Base-by-base conservation (phyloP, 306 rosid species). In the Hippophae rhamnoides region DNA sequence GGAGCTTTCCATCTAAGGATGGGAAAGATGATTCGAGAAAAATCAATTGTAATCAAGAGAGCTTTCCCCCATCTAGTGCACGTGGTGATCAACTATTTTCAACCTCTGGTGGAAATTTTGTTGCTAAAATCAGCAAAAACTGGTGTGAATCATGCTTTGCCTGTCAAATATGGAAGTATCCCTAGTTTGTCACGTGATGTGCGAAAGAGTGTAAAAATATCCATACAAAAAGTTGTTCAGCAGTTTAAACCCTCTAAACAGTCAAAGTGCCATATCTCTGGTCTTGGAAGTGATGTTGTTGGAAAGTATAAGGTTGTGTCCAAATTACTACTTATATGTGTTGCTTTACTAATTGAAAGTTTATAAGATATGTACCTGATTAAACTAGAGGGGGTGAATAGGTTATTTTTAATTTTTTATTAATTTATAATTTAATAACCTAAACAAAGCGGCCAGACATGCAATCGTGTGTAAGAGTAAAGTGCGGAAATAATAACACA, bases 201-300 rank as follows among this genome's bases (percentile, higher is more conserved):
- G 46, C 69, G 65, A 43, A 86, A 69, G 76, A 87, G 95, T 62
- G 57, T 86, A 62, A 86, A 79, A 73, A 72, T 82, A 63, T 83
- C 90, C 27, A 56, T 83, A 76, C 74, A 63, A 55, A 86, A 86
- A 78, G 85, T 78, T 61, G 95, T 86, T 45, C 83, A 76, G 82
- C 90, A 86, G 77, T 78, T 86, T 76, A 79, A 57, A 77, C 58
- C 76, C 78, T 70, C 95, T 52, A 79, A 76, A 73, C 89, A 80
- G 63, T 74, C 74, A 40, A 76, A 64, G 56, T 52, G 74, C 58
- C 67, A 41, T 72, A 48, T 60, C 38, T 45, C 50, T 14, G 72
- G 77, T 63, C 58, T 14, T 42, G 84, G 75, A 64, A 77, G 70
- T 75, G 82, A 79, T 73, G 78, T 68, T 57, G 38, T 48, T 61